Evolutionary conservation across 371 early-diverging fungal species (phyloP), one percentile per base, ranked within the genome.

Genomic region (Mortierella sp.): DNA sequence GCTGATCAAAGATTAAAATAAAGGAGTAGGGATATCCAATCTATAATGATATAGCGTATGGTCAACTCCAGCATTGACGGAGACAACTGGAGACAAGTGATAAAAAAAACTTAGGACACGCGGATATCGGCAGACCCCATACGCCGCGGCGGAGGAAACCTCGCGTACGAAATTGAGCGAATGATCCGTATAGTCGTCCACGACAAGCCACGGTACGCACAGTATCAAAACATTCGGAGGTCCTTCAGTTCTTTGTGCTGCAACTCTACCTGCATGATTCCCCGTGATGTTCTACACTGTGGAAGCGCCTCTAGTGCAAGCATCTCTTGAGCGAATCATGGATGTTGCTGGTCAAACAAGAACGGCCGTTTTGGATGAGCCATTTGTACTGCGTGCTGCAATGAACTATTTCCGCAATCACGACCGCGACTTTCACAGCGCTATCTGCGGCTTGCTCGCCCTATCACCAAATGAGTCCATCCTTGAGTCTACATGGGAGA

Each of bases 251-350:
- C 19, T 81, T 81, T 77, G 81, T 74, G 71, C 31, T 81, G 52
- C 13, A 74, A 42, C 68, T 73, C 31, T 76, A 72, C n/a, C 76
- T 80, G 70, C 65, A 73, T n/a, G 70, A n/a, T n/a, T n/a, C n/a
- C n/a, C n/a, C n/a, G n/a, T n/a, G 80, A 26, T 4, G 57, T 80
- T 68, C 2, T 65, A 76, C 14, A 1, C 26, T 10, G 31, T 47
- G 68, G 76, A 80, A 31, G 76, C 76, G 55, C 73, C 73, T 6
- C 48, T 76, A 24, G 73, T 76, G 47, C 76, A 80, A 21, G 80
- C 80, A 6, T 80, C 76, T 80, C 76, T 80, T 31, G 80, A 76
- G 55, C 9, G 80, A 14, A 80, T 76, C 73, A 14, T 76, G 8
- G 5, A 47, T 42, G 38, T 19, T 6, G 34, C 68, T 48, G 68